Percentiles rank a stretch among this genome's conserved stretches.
These are phyloP conservation scores for Lentinula sp. DNA, from an alignment of 768 basidiomycete species.

Conservation along the genomic window DNA sequence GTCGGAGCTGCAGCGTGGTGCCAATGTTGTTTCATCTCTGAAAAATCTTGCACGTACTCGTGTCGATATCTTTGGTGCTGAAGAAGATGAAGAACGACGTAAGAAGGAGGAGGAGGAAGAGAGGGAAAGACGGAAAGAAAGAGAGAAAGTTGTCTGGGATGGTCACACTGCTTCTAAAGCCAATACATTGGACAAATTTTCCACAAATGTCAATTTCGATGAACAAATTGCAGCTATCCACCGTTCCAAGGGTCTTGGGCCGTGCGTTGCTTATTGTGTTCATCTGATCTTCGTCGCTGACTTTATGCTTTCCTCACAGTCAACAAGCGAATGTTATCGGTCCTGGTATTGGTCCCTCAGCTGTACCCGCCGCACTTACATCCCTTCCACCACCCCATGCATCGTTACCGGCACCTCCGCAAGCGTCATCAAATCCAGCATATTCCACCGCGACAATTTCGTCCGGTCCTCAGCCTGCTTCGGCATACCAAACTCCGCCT, in stretches of 20 bases:
- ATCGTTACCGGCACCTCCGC: constrained; percentile 69
- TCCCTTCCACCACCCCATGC: constrained; percentile 63
- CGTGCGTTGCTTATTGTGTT: constrained; percentile 41
- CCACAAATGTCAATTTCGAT: constrained; percentile 89
- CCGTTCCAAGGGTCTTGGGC: constrained; percentile 84
- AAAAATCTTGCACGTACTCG: constrained; percentile 91
- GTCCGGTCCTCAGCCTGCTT: constrained; percentile 88
- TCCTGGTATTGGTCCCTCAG: constrained; percentile 80
- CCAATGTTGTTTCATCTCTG: constrained; percentile 91
- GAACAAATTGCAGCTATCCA: constrained; percentile 98
- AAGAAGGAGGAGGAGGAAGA: constrained; percentile 86
- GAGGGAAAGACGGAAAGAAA: constrained; percentile 72
- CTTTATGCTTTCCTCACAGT: constrained; percentile 23
- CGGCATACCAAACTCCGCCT: constrained; percentile 59
- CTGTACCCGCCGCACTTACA: constrained; percentile 62
- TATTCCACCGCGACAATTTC: constrained; percentile 85
- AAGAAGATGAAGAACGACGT: constrained; percentile 86
- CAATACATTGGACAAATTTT: constrained; percentile 88
- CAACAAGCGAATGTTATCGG: constrained; percentile 79
- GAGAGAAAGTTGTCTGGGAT: constrained; percentile 97
- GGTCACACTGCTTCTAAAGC: constrained; percentile 95
- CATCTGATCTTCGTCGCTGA: background rate
- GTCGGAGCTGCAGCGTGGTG: constrained; percentile 82
- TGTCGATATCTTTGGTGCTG: constrained; percentile 95
- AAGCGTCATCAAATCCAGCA: constrained; percentile 39